These are phyloP conservation scores for Cyberlindnera amylophila DNA, from an alignment of 805 yeast species.

Conservation along the genomic window DNA sequence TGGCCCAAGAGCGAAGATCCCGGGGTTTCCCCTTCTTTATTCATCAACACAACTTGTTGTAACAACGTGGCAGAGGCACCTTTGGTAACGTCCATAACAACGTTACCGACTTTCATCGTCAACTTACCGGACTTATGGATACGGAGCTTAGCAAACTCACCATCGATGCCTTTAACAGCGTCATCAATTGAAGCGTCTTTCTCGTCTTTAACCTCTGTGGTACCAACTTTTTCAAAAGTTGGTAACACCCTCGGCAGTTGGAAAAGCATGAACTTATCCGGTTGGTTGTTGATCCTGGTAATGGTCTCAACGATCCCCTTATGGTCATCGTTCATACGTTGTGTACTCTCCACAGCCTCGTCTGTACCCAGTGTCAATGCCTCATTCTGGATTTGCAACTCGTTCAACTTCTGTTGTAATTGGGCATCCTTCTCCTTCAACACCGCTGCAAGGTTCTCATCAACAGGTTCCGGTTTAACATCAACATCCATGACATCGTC, in stretches of 20 bases:
- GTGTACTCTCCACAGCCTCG: conserved; percentile 35
- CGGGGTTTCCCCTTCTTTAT: conserved; percentile 34
- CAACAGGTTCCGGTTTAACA: conserved; percentile 24
- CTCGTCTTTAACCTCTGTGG: conserved; percentile 11
- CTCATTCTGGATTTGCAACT: conserved; percentile 26
- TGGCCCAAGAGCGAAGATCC: conserved; percentile 49
- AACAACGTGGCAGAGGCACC: conserved; percentile 69
- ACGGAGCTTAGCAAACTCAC: conserved; percentile 69
- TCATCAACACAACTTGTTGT: conserved; percentile 65
- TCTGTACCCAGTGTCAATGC: conserved; percentile 29
- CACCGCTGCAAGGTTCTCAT: conserved; percentile 16
- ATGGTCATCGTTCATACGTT: conserved; percentile 37
- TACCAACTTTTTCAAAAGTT: conserved; percentile 24
- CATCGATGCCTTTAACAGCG: conserved; percentile 31
- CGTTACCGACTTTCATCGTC: conserved; percentile 68
- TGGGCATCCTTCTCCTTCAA: conserved; percentile 25
- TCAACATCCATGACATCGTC: conserved; percentile 10
- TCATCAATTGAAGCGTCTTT: conserved; percentile 4
- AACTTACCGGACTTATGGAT: conserved; percentile 82
- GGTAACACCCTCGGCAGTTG: conserved; percentile 39
- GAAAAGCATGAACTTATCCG: conserved; percentile 33
- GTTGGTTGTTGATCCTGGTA: conserved; percentile 28
- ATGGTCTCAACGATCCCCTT: conserved; percentile 31
- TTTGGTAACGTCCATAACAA: conserved; percentile 60
- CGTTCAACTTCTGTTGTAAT: conserved; percentile 29